Base-by-base conservation (phyloP, 495 filamentous ascomycete genomes). In the Talaromyces wortmannii region DNA sequence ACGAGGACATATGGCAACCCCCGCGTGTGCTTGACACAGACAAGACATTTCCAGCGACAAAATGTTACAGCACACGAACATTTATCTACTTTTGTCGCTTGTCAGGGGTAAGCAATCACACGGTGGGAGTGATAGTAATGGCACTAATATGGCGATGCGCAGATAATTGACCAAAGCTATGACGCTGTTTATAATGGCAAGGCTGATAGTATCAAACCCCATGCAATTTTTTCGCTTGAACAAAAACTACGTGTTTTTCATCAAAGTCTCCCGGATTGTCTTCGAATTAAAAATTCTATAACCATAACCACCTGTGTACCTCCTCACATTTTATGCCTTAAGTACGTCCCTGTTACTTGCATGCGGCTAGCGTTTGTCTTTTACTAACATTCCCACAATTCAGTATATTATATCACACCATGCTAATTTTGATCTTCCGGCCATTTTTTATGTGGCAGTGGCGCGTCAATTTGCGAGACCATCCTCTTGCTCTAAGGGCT, bases 151-250 rank as follows among this genome's bases (percentile, higher is more conserved):
- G 23, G 53, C 53, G 42, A 33, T 33, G 8, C 6, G 12, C 31
- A 58, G 51, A 50, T 58, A 8, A 58, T 58, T 5, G 50, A 58
- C n/a, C 50, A 55, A 16, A 45, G 49, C 44, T 58, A 58, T 30
- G 45, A 58, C 18, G 50, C 29, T 17, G 56, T 58, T 0, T 58
- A 58, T 31, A 50, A 42, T 13, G 30, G 45, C 11, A 53, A 23
- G 17, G n/a, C 50, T 4, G 46, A 51, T 13, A 31, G 53, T 13
- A 42, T 53, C 42, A 48, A 57, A 8, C 42, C 40, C 3, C n/a
- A 57, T n/a, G 48, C 15, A 33, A 50, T 57, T 7, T 57, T 53
- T 36, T 40, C 46, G 2, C 42, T 57, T 12, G 56, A 57, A 45
- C 5, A n/a, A n/a, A 57, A 53, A 12, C 31, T 57, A 17, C 15